Evolutionary conservation across 1,284 basidiomycete genomes (phyloP).

Genomic region (Papiliotrema flavescens): DNA sequence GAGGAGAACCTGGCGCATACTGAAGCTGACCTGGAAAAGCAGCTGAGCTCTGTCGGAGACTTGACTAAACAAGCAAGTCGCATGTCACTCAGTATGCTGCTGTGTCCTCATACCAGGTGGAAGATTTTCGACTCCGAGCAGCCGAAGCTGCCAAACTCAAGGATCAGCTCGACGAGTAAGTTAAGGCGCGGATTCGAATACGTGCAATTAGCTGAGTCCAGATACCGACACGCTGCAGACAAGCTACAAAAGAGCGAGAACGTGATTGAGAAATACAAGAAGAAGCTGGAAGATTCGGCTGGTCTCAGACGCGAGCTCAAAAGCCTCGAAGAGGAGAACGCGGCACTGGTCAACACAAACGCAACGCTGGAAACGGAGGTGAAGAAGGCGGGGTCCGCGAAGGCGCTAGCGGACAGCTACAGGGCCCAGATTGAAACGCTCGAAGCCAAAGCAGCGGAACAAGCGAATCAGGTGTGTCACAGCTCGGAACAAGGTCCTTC

Average conservation of each 20-base stretch:
- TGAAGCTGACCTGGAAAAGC: constrained; percentile 75
- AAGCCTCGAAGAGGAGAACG: constrained; percentile 88
- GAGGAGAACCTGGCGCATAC: constrained; percentile 78
- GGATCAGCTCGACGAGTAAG: constrained; percentile 91
- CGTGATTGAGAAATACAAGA: constrained; percentile 98
- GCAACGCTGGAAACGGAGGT: constrained; percentile 86
- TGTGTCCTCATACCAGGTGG: constrained; percentile 54
- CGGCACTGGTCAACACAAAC: constrained; percentile 84
- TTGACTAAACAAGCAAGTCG: constrained; percentile 60
- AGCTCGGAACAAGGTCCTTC: background rate
- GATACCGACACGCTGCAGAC: constrained; percentile 84
- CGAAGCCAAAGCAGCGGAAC: constrained; percentile 58
- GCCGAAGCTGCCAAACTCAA: constrained; percentile 75
- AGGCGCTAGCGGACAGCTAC: constrained; percentile 81
- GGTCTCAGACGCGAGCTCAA: constrained; percentile 79
- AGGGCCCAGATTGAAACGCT: constrained; percentile 80
- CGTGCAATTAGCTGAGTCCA: constrained; percentile 36
- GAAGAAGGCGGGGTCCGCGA: constrained; percentile 78
- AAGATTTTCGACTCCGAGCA: constrained; percentile 75
- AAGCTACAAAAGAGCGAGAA: constrained; percentile 90
- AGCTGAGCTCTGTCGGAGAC: constrained; percentile 63
- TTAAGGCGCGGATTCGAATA: constrained; percentile 7
- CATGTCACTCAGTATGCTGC: background rate
- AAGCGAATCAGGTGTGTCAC: constrained; percentile 24
- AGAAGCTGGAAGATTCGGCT: constrained; percentile 91